phyloP scores from a whole-genome alignment of 192 early-diverging fungal genomes.

The Linnemannia hyalina region DNA sequence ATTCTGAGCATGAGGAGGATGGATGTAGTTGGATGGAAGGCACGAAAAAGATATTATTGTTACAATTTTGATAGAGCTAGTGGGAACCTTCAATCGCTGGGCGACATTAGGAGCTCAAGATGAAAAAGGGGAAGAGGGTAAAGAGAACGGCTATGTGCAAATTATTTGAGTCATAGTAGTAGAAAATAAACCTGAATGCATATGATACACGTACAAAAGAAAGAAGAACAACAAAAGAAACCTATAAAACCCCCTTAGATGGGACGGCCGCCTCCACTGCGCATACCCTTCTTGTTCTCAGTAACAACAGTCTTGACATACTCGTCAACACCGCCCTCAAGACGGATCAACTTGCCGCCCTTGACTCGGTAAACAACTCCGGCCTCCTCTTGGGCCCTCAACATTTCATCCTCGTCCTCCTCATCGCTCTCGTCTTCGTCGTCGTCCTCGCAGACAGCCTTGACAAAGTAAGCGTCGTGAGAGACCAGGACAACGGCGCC shows the following conservation, averaged over 20 bases:
- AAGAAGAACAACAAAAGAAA: neutral
- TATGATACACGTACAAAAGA: neutral
- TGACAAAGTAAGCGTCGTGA: constrained; percentile 91
- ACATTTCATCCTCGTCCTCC: constrained; percentile 33
- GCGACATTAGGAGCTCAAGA: neutral
- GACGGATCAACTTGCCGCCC: constrained; percentile 61
- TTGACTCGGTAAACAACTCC: constrained; percentile 63
- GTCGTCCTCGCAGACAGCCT: constrained; percentile 67
- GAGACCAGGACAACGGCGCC: constrained; percentile 87
- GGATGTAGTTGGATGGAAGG: neutral
- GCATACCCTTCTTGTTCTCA: constrained; percentile 58
- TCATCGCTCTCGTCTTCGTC: constrained; percentile 37
- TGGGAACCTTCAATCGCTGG: neutral
- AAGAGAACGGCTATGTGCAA: neutral
- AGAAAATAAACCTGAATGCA: neutral
- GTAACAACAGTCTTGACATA: constrained; percentile 63
- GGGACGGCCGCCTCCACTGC: constrained; percentile 44
- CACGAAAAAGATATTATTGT: neutral
- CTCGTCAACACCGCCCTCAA: constrained; percentile 77
- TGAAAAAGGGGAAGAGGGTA: neutral
- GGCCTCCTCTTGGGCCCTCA: constrained; percentile 38
- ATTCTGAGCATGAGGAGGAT: neutral
- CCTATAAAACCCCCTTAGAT: neutral
- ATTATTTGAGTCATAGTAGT: neutral
- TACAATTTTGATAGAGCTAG: neutral